Conservation (phyloP, 2,329 filamentous ascomycete species). For the Fusarium buharicum region DNA sequence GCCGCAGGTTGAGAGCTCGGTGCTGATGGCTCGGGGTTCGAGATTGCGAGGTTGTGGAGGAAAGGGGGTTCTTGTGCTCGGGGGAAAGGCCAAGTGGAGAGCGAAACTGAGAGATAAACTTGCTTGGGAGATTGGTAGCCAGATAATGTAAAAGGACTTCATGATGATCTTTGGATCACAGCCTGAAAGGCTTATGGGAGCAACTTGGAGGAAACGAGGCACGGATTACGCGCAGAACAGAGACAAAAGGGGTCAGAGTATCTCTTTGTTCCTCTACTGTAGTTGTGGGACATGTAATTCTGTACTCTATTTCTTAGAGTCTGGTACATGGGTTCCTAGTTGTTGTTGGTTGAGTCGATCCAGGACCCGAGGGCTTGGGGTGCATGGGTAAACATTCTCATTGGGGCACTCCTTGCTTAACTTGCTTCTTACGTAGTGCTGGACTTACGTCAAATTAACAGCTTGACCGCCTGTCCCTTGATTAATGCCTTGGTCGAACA, state of each 20-base stretch:
- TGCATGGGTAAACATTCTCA: background rate
- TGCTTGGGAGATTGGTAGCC: background rate
- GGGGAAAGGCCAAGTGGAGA: background rate
- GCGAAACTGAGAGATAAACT: background rate
- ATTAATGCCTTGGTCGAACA: background rate
- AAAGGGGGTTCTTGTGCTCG: background rate
- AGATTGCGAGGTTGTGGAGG: background rate
- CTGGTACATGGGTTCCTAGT: constrained; percentile 6
- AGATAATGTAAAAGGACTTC: background rate
- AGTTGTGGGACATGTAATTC: background rate
- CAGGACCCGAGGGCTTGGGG: constrained; percentile 7
- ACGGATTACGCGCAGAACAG: background rate
- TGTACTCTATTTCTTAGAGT: background rate
- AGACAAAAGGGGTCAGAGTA: background rate
- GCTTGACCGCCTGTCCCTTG: too few species aligned
- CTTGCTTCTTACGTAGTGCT: background rate
- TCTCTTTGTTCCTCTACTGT: background rate
- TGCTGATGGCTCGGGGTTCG: constrained; percentile 18
- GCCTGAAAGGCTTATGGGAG: background rate
- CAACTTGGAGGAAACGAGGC: background rate
- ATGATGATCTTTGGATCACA: background rate
- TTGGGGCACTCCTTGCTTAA: background rate
- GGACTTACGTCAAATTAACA: background rate
- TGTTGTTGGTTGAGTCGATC: constrained; percentile 1
- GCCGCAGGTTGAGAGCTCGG: constrained; percentile 47